phyloP scores from a whole-genome alignment of 31 red algal genomes.

The Asparagopsis taxiformis region DNA sequence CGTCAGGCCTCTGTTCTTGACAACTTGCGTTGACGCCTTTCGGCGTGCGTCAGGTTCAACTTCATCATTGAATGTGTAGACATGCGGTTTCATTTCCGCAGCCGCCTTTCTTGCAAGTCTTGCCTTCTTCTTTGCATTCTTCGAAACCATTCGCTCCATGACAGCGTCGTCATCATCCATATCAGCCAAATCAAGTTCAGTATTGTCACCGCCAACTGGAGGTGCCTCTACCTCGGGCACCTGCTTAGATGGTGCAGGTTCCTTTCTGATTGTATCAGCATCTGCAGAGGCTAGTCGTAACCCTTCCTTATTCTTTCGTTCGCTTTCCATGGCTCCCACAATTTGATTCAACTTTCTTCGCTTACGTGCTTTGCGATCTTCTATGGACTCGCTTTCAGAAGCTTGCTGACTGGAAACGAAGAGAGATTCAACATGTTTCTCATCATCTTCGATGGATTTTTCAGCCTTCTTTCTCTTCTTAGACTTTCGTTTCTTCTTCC shows the following conservation, averaged over 20 bases:
- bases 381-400: background rate
- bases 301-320: slow-evolving; percentile 50
- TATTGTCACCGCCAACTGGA: background rate
- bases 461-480: slow-evolving; percentile 17
- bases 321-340: slow-evolving; percentile 51
- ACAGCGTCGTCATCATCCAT: slow-evolving; percentile 51
- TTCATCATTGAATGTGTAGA: slow-evolving; percentile 66
- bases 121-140: slow-evolving; percentile 66
- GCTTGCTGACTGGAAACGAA: background rate
- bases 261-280: slow-evolving; percentile 28
- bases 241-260: background rate
- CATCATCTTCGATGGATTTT: background rate
- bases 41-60: slow-evolving; percentile 42
- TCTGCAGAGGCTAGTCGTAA: slow-evolving; percentile 30
- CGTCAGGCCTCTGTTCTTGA: slow-evolving; percentile 81
- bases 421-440: background rate
- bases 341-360: slow-evolving; percentile 41
- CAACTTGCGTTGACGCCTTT: slow-evolving; percentile 50
- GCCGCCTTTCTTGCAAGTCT: slow-evolving; percentile 34
- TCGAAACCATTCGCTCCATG: slow-evolving; percentile 53
- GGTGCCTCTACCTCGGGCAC: background rate
- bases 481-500: slow-evolving; percentile 4
- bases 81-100: slow-evolving; percentile 34
- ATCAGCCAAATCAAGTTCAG: background rate
- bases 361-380: background rate